Base-by-base conservation (phyloP, 148 eudicot genomes). In the Cornus suecica region DNA sequence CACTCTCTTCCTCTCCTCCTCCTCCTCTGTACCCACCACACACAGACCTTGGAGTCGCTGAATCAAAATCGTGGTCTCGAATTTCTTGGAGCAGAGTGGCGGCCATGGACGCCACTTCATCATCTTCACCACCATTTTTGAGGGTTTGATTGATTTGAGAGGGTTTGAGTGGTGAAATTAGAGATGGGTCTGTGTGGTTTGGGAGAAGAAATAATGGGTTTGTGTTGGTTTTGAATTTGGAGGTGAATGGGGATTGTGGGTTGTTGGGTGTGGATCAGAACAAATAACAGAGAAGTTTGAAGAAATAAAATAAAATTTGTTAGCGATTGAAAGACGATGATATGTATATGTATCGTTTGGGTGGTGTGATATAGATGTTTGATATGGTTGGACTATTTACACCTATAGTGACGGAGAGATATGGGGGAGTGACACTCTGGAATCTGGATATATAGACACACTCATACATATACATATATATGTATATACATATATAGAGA, bases 41-140 rank as follows among this genome's bases (percentile, higher is more conserved):
- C 31, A 1, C 1, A 84, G 72, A 23, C 94, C 94, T 67, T 82
- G 76, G 8, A 92, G 69, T 10, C 80, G 79, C 9, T 62, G 25
- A 18, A 92, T 80, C 14, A 61, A 16, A 74, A 92, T 79, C 63
- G 77, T 87, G 15, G 81, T 89, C 77, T 92, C 87, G 71, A 77
- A 86, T 70, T 86, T 86, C 66, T 73, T 89, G 29, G 87, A 83
- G 24, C 82, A 58, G 1, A 77, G 71, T 4, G 87, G 84, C 1
- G 85, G 86, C 97, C 94, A 82, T 72, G 96, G 87, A 79, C 83
- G 79, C 93, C 96, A 86, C 83, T 83, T 89, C 81, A 90, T 89
- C 94, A 92, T 83, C 51, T 75, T 86, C 73, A 84, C 92, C n/a
- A 83, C 92, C 92, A 88, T 82, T 37, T 28, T 28, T 69, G 60